Evolutionary conservation across 345 rosid genomes (phyloP).

Genomic region (Cardiospermum halicacabum): DNA sequence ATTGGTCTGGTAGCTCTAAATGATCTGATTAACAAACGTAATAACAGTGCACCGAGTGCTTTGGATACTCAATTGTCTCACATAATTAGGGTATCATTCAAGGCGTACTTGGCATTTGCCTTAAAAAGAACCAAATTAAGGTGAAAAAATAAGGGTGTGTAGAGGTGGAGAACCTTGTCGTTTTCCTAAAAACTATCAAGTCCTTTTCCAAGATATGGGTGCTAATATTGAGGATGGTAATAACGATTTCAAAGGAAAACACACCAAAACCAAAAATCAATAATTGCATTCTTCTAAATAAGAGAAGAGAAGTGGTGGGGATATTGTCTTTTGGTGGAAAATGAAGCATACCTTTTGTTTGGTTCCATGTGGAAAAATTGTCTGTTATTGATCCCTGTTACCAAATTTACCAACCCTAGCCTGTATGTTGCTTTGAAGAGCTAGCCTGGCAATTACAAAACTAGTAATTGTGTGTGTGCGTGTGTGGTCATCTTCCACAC

Average conservation of each 20-base stretch:
- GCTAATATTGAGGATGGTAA: constrained; percentile 27
- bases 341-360: constrained; percentile 31
- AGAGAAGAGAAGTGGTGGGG: constrained; percentile 18
- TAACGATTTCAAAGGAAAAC: constrained; percentile 19
- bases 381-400: constrained; percentile 19
- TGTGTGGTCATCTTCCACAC: constrained; percentile 10
- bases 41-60: not conserved
- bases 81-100: not conserved
- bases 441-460: constrained; percentile 29
- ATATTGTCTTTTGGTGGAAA: constrained; percentile 25
- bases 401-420: constrained; percentile 30
- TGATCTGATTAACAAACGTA: not conserved
- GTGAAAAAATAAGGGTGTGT: constrained; percentile 10
- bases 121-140: not conserved
- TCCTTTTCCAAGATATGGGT: constrained; percentile 40
- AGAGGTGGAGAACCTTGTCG: constrained; percentile 23
- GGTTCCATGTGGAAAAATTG: constrained; percentile 26
- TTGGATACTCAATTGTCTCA: not conserved
- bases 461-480: constrained; percentile 13
- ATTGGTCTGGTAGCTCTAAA: not conserved
- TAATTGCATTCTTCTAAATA: constrained; percentile 38
- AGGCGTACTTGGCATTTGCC: not conserved
- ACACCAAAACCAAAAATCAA: constrained; percentile 24
- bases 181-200: constrained; percentile 24
- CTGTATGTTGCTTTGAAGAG: constrained; percentile 14